Conservation (phyloP, 495 filamentous ascomycete species). For the Elasticomyces elasticus region DNA sequence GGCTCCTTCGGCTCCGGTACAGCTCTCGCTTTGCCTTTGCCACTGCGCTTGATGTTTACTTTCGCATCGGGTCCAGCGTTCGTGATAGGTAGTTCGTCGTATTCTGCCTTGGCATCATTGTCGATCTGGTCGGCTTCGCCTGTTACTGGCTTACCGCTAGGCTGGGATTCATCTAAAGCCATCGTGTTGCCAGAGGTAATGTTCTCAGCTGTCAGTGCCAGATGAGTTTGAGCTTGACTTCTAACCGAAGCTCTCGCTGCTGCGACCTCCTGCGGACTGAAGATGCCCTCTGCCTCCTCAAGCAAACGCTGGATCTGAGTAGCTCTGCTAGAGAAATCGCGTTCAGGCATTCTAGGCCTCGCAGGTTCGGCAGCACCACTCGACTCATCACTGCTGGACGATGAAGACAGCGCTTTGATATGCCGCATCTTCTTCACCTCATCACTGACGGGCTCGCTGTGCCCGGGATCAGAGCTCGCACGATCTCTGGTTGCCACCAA, state of each 20-base stretch:
- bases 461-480: not conserved
- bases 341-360: slow-evolving; percentile 27
- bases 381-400: not conserved
- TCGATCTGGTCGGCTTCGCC: not conserved
- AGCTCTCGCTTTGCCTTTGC: slow-evolving; percentile 7
- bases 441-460: not conserved
- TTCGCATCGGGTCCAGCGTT: slow-evolving; percentile 23
- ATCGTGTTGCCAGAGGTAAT: not conserved
- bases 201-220: not conserved
- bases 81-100: slow-evolving; percentile 19
- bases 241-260: not conserved
- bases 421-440: not conserved
- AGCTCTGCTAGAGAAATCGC: slow-evolving; percentile 27
- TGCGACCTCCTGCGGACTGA: not conserved
- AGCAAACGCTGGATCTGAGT: slow-evolving; percentile 29
- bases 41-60: slow-evolving; percentile 17
- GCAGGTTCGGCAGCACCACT: not conserved
- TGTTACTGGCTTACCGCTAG: too few relatives aligned
- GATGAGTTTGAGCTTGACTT: not conserved
- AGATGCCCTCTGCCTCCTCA: slow-evolving; percentile 22
- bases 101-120: not conserved
- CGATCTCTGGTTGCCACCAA: not conserved
- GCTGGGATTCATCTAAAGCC: too few relatives aligned
- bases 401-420: not conserved
- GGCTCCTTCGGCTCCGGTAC: slow-evolving; percentile 11